Evolutionary conservation across 805 yeast species (phyloP).

Genomic region (Lipomyces lipofer): DNA sequence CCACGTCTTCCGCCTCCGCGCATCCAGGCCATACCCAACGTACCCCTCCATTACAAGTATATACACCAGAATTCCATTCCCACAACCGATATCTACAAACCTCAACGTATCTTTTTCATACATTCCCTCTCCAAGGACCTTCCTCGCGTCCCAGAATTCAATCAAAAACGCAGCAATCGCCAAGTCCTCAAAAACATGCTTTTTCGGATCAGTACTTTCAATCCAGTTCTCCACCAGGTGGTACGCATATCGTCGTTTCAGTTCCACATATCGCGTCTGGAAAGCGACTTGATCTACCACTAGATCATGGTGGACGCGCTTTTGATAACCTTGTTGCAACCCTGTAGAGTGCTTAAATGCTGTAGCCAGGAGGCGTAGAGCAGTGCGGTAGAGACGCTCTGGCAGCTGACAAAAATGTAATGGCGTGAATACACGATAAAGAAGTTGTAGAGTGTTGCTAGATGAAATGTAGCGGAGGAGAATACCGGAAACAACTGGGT

Average conservation of each 20-base stretch:
- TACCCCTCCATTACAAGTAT: slow-evolving; percentile 77
- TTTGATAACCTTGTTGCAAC: slow-evolving; percentile 78
- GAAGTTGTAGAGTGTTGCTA: background rate
- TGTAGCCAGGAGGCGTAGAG: slow-evolving; percentile 74
- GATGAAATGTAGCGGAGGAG: slow-evolving; percentile 48
- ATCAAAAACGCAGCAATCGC: slow-evolving; percentile 93
- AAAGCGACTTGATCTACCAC: slow-evolving; percentile 80
- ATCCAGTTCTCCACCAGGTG: slow-evolving; percentile 77
- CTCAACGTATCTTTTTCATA: background rate
- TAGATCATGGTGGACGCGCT: slow-evolving; percentile 83
- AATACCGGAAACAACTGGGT: slow-evolving; percentile 82
- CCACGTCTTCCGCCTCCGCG: slow-evolving; percentile 89
- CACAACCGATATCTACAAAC: slow-evolving; percentile 91
- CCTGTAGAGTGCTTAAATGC: slow-evolving; percentile 83
- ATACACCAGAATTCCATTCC: slow-evolving; percentile 84
- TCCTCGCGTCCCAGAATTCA: slow-evolving; percentile 70
- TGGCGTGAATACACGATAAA: slow-evolving; percentile 8
- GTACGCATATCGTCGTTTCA: slow-evolving; percentile 81
- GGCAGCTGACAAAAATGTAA: slow-evolving; percentile 2
- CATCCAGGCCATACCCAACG: slow-evolving; percentile 83
- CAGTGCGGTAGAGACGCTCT: slow-evolving; percentile 77
- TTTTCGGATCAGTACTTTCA: slow-evolving; percentile 92
- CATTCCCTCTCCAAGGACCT: slow-evolving; percentile 46
- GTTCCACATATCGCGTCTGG: slow-evolving; percentile 74
- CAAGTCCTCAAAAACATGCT: slow-evolving; percentile 94